phyloP scores from a whole-genome alignment of 1,139 yeast genomes.

The Hyphopichia fennica region DNA sequence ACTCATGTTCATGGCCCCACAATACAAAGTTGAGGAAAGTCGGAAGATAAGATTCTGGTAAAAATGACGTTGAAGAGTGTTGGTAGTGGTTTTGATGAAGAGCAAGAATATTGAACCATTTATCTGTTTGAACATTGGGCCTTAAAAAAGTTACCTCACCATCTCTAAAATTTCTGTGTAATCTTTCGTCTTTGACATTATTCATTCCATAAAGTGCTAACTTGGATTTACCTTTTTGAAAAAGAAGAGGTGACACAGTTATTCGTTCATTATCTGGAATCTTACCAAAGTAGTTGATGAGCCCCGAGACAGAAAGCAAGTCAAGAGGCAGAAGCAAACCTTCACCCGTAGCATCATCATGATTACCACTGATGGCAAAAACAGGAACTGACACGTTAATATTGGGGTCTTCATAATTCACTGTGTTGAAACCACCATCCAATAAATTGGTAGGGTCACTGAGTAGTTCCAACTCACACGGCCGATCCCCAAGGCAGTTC shows the following conservation, averaged over 20 bases:
- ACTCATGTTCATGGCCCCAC: constrained; percentile 99
- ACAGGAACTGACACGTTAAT: constrained; percentile 88
- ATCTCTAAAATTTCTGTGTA: constrained; percentile 78
- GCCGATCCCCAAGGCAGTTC: constrained; percentile 82
- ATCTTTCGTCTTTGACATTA: constrained; percentile 84
- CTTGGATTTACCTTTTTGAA: constrained; percentile 79
- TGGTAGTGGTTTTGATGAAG: constrained; percentile 91
- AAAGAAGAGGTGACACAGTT: constrained; percentile 71
- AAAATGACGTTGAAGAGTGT: constrained; percentile 75
- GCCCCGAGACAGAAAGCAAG: constrained; percentile 75
- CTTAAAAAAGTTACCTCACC: constrained; percentile 77
- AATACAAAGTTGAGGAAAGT: constrained; percentile 74
- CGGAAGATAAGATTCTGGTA: constrained; percentile 86
- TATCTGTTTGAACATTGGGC: constrained; percentile 58
- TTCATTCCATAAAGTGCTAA: constrained; percentile 88
- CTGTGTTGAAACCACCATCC: constrained; percentile 60
- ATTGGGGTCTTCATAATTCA: constrained; percentile 90
- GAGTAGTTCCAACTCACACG: constrained; percentile 80
- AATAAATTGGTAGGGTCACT: constrained; percentile 69
- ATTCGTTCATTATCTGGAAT: constrained; percentile 76
- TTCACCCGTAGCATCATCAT: constrained; percentile 94
- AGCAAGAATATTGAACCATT: constrained; percentile 83
- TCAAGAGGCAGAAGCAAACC: constrained; percentile 88
- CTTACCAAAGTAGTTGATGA: constrained; percentile 88
- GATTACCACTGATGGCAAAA: constrained; percentile 94